Evolutionary conservation across 495 filamentous ascomycete species (phyloP).

Genomic region (Hapsidospora chrysogenum): DNA sequence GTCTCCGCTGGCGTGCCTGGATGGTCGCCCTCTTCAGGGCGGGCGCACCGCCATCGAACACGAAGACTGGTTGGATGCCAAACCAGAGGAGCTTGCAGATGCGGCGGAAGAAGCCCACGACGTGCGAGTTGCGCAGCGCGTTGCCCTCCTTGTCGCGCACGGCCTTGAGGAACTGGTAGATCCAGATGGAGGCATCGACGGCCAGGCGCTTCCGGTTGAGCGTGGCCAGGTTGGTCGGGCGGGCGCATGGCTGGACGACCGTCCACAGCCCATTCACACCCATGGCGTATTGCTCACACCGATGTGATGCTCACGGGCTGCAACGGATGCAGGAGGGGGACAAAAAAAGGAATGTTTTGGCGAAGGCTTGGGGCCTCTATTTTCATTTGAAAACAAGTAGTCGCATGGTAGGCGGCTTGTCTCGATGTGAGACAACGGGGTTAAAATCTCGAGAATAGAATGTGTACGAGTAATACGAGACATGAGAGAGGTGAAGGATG

Average conservation of each 20-base stretch:
- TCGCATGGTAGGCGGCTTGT: no score
- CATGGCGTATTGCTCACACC: no score
- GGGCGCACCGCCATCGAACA: conserved; percentile 93
- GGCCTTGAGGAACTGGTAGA: conserved; percentile 97
- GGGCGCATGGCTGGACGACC: conserved; percentile 79
- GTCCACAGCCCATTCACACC: conserved; percentile 97
- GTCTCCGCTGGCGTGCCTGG: conserved; percentile 51
- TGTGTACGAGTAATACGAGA: no score
- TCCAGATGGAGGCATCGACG: conserved; percentile 97
- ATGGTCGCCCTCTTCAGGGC: conserved; percentile 85
- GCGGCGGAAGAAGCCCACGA: conserved; percentile 93
- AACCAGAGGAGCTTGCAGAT: conserved; percentile 95
- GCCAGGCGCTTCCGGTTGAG: conserved; percentile 89
- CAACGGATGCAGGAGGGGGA: no score
- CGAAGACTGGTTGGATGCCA: conserved; percentile 93
- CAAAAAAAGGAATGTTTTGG: no score
- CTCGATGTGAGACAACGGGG: no score
- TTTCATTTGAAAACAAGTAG: no score
- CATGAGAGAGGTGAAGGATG: no score
- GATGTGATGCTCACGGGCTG: no score
- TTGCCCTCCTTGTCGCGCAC: conserved; percentile 98
- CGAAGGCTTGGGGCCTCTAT: no score
- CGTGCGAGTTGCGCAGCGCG: conserved; percentile 81
- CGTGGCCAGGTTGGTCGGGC: conserved; percentile 83
- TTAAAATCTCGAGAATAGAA: no score